A percentile compares a stretch with the other conserved stretches of the same genome.
Conservation (phyloP, 1,139 yeast species). For the Tardiomyces digboiensis region DNA sequence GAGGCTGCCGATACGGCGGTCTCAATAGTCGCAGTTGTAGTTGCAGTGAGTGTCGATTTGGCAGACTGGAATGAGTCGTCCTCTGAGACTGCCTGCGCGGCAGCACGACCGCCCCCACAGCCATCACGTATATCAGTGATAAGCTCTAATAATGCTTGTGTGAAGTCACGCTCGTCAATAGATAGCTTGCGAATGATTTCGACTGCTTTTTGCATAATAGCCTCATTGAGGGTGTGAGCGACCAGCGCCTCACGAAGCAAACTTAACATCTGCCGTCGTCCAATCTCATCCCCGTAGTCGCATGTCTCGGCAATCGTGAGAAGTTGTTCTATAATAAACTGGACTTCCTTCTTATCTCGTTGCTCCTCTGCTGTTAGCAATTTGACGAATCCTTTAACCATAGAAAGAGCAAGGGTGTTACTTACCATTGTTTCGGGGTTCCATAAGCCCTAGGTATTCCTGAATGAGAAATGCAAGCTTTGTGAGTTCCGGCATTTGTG, state of each 20-base stretch:
- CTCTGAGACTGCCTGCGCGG: conserved; percentile 16
- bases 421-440: no score
- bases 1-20: conserved; percentile 31
- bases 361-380: conserved; percentile 25
- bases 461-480: conserved; percentile 52
- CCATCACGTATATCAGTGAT: conserved; percentile 75
- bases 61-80: conserved; percentile 49
- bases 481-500: conserved; percentile 72
- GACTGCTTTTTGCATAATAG: conserved; percentile 47
- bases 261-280: conserved; percentile 73
- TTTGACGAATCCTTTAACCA: no score
- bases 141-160: conserved; percentile 77
- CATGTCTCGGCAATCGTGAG: conserved; percentile 57
- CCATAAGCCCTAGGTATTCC: conserved; percentile 41
- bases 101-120: conserved; percentile 8
- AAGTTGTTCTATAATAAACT: conserved; percentile 70
- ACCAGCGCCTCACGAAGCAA: conserved; percentile 42
- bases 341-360: conserved; percentile 46
- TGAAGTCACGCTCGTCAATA: conserved; percentile 73
- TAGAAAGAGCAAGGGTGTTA: no score
- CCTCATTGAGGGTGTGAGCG: conserved; percentile 37
- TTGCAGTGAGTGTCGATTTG: conserved; percentile 23
- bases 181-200: conserved; percentile 63
- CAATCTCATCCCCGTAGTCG: conserved; percentile 88
- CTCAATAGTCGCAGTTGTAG: conserved; percentile 8